Evolutionary conservation across 495 filamentous ascomycete species (phyloP), one percentile per base, ranked within the genome.

Genomic region (Talaromyces trachyspermus): DNA sequence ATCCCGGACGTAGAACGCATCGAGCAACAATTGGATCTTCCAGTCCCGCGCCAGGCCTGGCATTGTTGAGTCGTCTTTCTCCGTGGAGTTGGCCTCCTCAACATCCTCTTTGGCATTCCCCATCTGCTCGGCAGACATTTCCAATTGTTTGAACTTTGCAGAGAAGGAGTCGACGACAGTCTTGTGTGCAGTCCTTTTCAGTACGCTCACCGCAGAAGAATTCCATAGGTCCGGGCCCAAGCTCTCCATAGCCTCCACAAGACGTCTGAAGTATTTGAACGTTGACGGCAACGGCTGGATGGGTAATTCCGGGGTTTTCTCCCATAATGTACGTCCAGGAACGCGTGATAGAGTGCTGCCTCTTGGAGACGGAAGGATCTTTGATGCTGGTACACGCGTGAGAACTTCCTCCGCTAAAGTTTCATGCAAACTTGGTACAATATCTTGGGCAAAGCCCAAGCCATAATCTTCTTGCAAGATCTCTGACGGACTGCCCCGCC

Each of bases 161-260:
- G 35, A 14, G n/a, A 51, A 17, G n/a, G 42, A 45, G 15, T 46
- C 24, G 8, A 35, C 63, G 29, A 85, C 51, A 41, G 70, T 67
- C 32, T 58, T 60, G 12, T 71, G 55, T 10, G 87, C 55, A 25
- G 62, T 46, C 7, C 50, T 48, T 65, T 91, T 94, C 36, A 97
- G 54, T 2, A 70, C 67, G 7, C 55, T 53, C 0, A 89, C 77
- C 0, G 85, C 85, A 2, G 72, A 75, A 2, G 80, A 76, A 47
- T 82, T 90, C 92, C 92, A 98, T 7, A 97, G 60, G 55, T 97
- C 92, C 25, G 68, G 65, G 1, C 92, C 92, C 8, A 69, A 68
- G 10, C 69, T 64, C 27, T 74, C 74, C 89, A 98, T 94, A 1
- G 72, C 66, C 29, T 64, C 61, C 7, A 76, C 68, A 19, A 95